Evolutionary conservation across 169 alveolate genomes (phyloP), one percentile per base, ranked within the genome.

Genomic region (Plasmodium vivax): DNA sequence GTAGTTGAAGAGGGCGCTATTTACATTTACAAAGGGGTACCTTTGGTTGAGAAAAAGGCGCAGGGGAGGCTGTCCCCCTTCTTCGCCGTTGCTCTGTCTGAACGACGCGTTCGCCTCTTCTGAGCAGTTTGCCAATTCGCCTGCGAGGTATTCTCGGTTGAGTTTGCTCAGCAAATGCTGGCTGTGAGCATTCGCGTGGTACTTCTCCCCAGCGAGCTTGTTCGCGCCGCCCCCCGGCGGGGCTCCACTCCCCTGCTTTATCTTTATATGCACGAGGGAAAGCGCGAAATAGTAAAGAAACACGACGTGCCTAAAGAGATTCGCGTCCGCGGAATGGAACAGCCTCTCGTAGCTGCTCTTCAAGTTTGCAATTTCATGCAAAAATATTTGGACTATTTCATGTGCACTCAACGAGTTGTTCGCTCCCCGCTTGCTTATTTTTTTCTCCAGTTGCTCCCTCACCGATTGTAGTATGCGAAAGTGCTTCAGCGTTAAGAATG

Each of bases 11-110:
- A 92, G 41, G 84, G 58, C 71, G 27, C 87, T 82, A 51, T 92
- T 92, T 82, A 92, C 72, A 92, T 92, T 73, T 92, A 92, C 19
- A 82, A 92, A 92, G n/a, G 92, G 95, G 75, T 92, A 92, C 41
- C 73, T 81, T 71, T 56, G 43, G 84, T 83, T 38, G 36, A 41
- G 12, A 36, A 36, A 54, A 36, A n/a, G 58, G 36, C 36, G 34
- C 68, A 6, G 68, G 45, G 58, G 58, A 5, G 19, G 12, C 14
- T 47, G 58, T 51, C 19, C 27, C 30, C 30, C 62, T 16, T 77
- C 27, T 71, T 54, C n/a, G 5, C 10, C 38, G 9, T 87, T 51
- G 23, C 43, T 58, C 27, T 90, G 58, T 62, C 84, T 90, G 68
- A 23, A 36, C n/a, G 58, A 47, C 58, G 19, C 8, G 72, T 81